Evolutionary conservation across 371 early-diverging fungal species (phyloP), one percentile per base, ranked within the genome.

Genomic region (Mortierella sp.): DNA sequence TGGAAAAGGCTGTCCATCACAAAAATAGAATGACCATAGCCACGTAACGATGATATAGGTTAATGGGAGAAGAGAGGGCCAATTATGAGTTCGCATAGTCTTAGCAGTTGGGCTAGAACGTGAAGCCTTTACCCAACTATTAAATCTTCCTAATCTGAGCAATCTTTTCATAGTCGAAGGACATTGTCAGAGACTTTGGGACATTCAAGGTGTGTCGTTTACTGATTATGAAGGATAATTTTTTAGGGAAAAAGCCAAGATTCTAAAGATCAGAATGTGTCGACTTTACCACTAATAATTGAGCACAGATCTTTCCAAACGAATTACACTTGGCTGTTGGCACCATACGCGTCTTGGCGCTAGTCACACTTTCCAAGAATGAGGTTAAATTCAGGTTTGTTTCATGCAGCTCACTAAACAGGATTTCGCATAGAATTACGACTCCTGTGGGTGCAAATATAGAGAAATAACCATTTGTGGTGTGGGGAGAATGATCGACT

Each of bases 11-110:
- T 53, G 28, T 53, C 13, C 28, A 28, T 23, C 8, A 13, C 29
- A 53, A 53, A 53, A 53, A 53, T 53, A 53, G 53, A 53, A 53
- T 51, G 7, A 28, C 28, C 53, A 53, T 53, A 53, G 53, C 53
- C 53, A 53, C 53, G 53, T 53, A 53, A 53, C 28, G 53, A 53
- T 53, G 28, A 29, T 53, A 7, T 13, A 23, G 12, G 10, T 49
- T 49, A 19, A n/a, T 49, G 15, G 49, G 19, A n/a, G n/a, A n/a
- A n/a, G n/a, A n/a, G n/a, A n/a, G n/a, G n/a, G n/a, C n/a, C n/a
- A n/a, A n/a, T n/a, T n/a, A n/a, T n/a, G n/a, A n/a, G n/a, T n/a
- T n/a, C n/a, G 40, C 13, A 9, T 40, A 40, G 6, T 9, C 6
- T 40, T 40, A 40, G 40, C 40, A 40, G 13, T 40, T 9, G 13